Evolutionary conservation across 2,329 filamentous ascomycete genomes (phyloP).

Genomic region (Aotearoamyces nothofagi): DNA sequence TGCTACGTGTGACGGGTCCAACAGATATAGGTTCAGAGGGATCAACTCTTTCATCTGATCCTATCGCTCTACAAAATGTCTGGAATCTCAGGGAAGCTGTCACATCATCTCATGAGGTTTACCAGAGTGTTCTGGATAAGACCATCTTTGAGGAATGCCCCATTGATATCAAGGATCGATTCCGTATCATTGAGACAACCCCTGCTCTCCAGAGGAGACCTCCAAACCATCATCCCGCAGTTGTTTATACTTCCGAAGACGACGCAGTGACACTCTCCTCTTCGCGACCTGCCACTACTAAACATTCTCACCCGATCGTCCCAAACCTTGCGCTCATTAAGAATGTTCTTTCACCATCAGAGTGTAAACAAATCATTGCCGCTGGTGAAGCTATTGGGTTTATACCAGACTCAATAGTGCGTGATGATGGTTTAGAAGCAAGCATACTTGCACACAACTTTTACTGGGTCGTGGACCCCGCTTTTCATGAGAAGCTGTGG

Average conservation of each 20-base stretch:
- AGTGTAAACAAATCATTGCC: conserved; percentile 52
- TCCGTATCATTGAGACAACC: conserved; percentile 46
- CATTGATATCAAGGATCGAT: conserved; percentile 22
- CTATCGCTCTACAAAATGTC: conserved; percentile 40
- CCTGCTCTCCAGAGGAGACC: conserved; percentile 46
- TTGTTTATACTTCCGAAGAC: conserved; percentile 45
- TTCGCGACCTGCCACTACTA: conserved; percentile 31
- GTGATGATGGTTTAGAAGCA: conserved; percentile 42
- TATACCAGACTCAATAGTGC: conserved; percentile 50
- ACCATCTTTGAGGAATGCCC: conserved; percentile 31
- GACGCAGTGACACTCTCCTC: conserved; percentile 37
- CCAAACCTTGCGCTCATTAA: conserved; percentile 44
- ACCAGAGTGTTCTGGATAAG: conserved; percentile 42
- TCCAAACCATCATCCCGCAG: conserved; percentile 50
- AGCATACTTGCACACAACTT: conserved; percentile 59
- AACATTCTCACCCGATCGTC: conserved; percentile 41
- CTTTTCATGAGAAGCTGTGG: conserved; percentile 50
- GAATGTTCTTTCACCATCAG: conserved; percentile 41
- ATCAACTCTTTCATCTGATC: conserved; percentile 17
- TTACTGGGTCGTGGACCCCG: conserved; percentile 53
- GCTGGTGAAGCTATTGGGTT: conserved; percentile 51
- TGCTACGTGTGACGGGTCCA: conserved; percentile 47
- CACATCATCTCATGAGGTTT: conserved; percentile 27
- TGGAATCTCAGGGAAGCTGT: conserved; percentile 39
- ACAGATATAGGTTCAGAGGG: conserved; percentile 30